phyloP scores from a whole-genome alignment of 495 filamentous ascomycete species.

The Choiromyces venosus region DNA sequence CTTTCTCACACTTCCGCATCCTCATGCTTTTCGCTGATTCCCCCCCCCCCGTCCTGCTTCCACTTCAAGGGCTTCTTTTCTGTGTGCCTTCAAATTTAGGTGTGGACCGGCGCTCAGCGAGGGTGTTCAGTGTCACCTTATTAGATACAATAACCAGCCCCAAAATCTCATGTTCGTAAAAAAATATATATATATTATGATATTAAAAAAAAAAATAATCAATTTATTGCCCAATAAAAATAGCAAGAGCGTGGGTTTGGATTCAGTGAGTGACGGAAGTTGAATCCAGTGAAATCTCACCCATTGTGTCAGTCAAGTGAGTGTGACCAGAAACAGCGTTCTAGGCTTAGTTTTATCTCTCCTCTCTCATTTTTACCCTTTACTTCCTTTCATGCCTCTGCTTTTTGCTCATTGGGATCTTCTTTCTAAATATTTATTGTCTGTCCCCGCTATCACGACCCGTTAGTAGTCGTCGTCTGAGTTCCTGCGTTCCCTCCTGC shows the following conservation, averaged over 20 bases:
- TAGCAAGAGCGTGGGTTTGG: not conserved
- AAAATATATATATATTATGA: not conserved
- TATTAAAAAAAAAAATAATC: not conserved
- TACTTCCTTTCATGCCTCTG: not conserved
- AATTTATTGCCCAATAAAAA: not conserved
- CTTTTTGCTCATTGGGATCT: not conserved
- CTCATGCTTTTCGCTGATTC: conserved; percentile 15
- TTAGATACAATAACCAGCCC: not conserved
- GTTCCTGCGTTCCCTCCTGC: not conserved
- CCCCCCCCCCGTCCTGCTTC: not conserved
- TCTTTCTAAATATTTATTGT: not conserved
- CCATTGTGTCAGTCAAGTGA: not conserved
- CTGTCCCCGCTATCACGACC: not conserved
- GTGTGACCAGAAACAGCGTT: conserved; percentile 1
- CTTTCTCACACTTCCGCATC: conserved; percentile 11
- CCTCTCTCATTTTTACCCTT: not conserved
- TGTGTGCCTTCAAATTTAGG: not conserved
- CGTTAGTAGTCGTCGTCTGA: conserved; percentile 1
- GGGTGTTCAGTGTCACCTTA: not conserved
- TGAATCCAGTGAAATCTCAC: not conserved
- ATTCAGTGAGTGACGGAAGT: not conserved
- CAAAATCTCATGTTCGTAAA: not conserved
- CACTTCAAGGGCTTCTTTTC: not conserved
- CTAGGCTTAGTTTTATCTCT: not conserved
- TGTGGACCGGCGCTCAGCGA: not conserved